These are phyloP conservation scores for Exophiala mesophila DNA, from an alignment of 2,329 filamentous ascomycete genomes.

Conservation along the genomic window DNA sequence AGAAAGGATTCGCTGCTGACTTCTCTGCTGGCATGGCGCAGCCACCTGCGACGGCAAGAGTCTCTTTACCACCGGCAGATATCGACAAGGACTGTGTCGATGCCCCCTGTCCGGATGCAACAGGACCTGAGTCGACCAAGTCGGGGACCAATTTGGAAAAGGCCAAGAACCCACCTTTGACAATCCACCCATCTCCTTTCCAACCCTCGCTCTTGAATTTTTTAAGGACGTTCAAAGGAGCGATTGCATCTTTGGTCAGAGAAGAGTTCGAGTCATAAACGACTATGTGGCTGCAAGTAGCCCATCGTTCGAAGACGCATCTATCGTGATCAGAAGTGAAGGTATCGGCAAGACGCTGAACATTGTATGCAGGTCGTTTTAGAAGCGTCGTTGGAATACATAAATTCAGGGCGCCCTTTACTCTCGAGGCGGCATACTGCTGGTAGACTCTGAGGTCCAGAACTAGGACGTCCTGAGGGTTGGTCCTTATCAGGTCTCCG, in stretches of 20 bases:
- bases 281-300: conserved; percentile 66
- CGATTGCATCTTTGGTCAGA: conserved; percentile 72
- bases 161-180: conserved; percentile 74
- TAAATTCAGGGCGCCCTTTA: conserved; percentile 78
- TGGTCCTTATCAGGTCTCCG: conserved; percentile 52
- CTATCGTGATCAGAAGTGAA: conserved; percentile 70
- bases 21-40: conserved; percentile 70
- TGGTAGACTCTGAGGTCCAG: conserved; percentile 84
- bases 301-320: conserved; percentile 71
- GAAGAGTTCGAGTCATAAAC: conserved; percentile 79
- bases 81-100: conserved; percentile 49
- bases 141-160: conserved; percentile 65
- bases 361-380: conserved; percentile 84
- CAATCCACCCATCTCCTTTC: conserved; percentile 65
- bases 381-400: conserved; percentile 93
- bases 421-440: conserved; percentile 69
- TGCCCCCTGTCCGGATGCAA: conserved; percentile 30
- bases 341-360: conserved; percentile 80
- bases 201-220: conserved; percentile 88
- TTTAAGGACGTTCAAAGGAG: conserved; percentile 81
- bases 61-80: conserved; percentile 46
- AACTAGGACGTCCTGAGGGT: conserved; percentile 57
- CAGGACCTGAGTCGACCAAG: conserved; percentile 53
- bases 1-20: conserved; percentile 78
- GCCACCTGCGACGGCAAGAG: conserved; percentile 80